Evolutionary conservation across 2,329 filamentous ascomycete species (phyloP).

Genomic region (Trichoderma afroharzianum): DNA sequence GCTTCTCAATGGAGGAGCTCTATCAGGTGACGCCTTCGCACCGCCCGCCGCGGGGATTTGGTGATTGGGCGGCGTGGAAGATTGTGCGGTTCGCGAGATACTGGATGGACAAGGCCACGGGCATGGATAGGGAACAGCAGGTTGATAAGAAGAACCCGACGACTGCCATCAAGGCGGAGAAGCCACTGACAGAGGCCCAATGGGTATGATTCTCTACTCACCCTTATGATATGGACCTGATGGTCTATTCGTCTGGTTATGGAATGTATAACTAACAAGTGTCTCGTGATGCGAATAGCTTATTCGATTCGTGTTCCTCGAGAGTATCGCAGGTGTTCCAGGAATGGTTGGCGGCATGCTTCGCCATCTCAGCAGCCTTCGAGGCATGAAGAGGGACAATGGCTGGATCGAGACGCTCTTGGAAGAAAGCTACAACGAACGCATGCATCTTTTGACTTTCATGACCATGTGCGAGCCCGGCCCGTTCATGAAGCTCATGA

Average conservation of each 20-base stretch:
- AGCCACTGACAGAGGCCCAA: slow-evolving; percentile 75
- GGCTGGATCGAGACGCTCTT: slow-evolving; percentile 94
- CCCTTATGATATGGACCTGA: background rate
- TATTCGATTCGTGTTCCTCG: slow-evolving; percentile 85
- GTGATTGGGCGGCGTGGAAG: slow-evolving; percentile 75
- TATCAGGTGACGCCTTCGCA: slow-evolving; percentile 69
- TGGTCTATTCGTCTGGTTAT: background rate
- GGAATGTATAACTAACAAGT: slow-evolving; percentile 9
- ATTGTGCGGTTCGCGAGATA: slow-evolving; percentile 73
- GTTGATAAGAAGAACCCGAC: slow-evolving; percentile 56
- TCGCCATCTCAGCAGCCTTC: slow-evolving; percentile 77
- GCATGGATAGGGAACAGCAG: slow-evolving; percentile 68
- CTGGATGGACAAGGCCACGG: slow-evolving; percentile 78
- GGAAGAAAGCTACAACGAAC: slow-evolving; percentile 87
- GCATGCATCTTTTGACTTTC: slow-evolving; percentile 91
- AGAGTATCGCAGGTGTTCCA: slow-evolving; percentile 90
- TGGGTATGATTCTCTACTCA: slow-evolving; percentile 51
- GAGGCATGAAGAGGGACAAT: slow-evolving; percentile 86
- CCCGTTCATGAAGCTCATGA: slow-evolving; percentile 87
- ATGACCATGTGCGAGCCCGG: slow-evolving; percentile 76
- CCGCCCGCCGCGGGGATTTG: slow-evolving; percentile 65
- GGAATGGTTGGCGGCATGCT: slow-evolving; percentile 98
- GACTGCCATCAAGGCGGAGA: slow-evolving; percentile 48
- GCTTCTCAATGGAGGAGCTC: slow-evolving; percentile 80
- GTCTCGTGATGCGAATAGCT: slow-evolving; percentile 41